These are phyloP conservation scores for Penicillium psychrofluorescens DNA, from an alignment of 495 filamentous ascomycete species.

Conservation along the genomic window DNA sequence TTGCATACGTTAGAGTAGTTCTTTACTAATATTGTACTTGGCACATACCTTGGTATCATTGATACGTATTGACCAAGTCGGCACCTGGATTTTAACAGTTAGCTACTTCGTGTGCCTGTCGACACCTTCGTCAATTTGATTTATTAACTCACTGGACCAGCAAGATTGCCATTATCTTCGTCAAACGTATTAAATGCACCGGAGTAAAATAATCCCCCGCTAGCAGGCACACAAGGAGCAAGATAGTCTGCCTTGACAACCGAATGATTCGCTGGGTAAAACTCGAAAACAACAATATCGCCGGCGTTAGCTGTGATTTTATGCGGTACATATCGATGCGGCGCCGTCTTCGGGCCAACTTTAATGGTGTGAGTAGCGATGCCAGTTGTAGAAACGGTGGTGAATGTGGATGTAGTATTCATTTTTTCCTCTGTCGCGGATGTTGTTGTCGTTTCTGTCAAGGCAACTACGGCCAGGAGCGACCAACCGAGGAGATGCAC, in stretches of 20 bases:
- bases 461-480: no score
- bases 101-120: no score
- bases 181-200: conserved; percentile 24
- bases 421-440: no score
- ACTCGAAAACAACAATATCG: conserved; percentile 52
- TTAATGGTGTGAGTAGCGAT: conserved; percentile 38
- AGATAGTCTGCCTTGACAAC: conserved; percentile 51
- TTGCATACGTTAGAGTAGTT: background rate
- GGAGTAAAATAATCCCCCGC: conserved; percentile 34
- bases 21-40: background rate
- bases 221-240: conserved; percentile 48
- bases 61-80: conserved; percentile 28
- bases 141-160: conserved; percentile 20
- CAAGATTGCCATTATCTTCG: conserved; percentile 18
- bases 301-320: conserved; percentile 43
- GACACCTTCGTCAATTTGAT: background rate
- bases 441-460: no score
- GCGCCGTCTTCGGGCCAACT: conserved; percentile 39
- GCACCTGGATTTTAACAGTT: conserved; percentile 8
- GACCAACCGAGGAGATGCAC: no score
- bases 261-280: conserved; percentile 56
- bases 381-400: conserved; percentile 6
- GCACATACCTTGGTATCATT: conserved; percentile 27
- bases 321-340: conserved; percentile 44
- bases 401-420: no score